Evolutionary conservation across 495 filamentous ascomycete genomes (phyloP), one percentile per base, ranked within the genome.

Genomic region (Penicillium roqueforti): DNA sequence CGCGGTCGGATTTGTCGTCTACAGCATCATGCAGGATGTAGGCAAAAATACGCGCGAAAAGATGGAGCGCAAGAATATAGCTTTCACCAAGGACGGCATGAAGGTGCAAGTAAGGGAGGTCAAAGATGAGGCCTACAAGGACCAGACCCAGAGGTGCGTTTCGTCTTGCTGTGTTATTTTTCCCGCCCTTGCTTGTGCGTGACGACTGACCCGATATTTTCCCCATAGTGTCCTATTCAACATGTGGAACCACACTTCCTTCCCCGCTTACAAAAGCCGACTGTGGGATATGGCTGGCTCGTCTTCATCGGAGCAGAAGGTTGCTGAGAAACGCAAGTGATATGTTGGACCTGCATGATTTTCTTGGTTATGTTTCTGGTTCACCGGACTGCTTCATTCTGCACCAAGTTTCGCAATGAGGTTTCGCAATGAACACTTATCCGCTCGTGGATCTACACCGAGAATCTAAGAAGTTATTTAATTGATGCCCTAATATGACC

Each of bases 11-110:
- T 92, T 87, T 63, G 82, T 88, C 59, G 77, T 87, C 54, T 96
- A 91, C 75, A 74, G 81, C 45, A 85, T 86, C 65, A 69, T 80
- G 19, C 77, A 79, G 57, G 80, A 89, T 62, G 84, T 96, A 55
- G 79, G 83, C 53, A 74, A 81, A 46, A 79, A 81, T 50, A 87
- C 89, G 25, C 79, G 74, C 34, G 74, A 84, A 62, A 86, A 87
- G 64, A 87, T 97, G 84, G 87, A 89, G 74, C 81, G 83, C 68
- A 88, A 87, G 74, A 84, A 96, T 64, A 77, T 96, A 25, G 73
- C 81, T 28, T 84, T 95, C 67, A 85, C 87, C 28, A 91, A 87
- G 68, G 90, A 95, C 55, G 92, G 92, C 13, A 73, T 92, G 74
- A 87, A 83, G 61, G 88, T 97, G 38, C 83, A 83, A 18, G 84